Evolutionary conservation across 352 stramenopile species (phyloP), one percentile per base, ranked within the genome.

Genomic region (Globisporangium heterothallicum): DNA sequence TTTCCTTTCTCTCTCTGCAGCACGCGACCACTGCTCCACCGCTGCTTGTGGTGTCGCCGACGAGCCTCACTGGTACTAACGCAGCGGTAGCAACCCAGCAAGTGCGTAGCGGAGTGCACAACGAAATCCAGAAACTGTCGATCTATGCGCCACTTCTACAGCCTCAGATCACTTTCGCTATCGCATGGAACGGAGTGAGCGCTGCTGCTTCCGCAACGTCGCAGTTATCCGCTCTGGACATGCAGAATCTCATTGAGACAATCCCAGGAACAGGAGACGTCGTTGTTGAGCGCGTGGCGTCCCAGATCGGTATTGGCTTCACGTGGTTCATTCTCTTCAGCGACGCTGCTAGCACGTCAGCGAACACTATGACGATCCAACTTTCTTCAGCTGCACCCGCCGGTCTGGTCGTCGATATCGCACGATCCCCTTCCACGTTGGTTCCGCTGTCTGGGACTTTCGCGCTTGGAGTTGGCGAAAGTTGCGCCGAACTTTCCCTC

Each of bases 401-500:
- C 5, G 69, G 60, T 14, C 32, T 81, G 4, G 40, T 66, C 24
- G 58, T 79, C 2, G 36, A 46, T 8, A 59, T 81, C 16, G 44
- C 32, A 10, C 27, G 27, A 9, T 67, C 53, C 16, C 0, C 55
- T 9, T 72, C 70, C 6, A 86, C 63, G 5, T 49, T 73, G 29
- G 24, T n/a, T 9, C 22, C 63, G 6, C 30, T 86, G 0, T 65
- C 61, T 45, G 87, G 86, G 2, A 64, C 61, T 6, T 95, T 94
- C 64, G 66, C 53, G 16, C 26, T 96, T 13, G 49, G n/a, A 63
- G 43, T 93, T 72, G 56, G 77, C 8, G 54, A 85, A 47, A 46
- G 26, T 0, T 95, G 85, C 57, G 58, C 52, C 0, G 74, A 89
- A 29, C 40, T 84, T 26, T 76, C 69, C 0, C 45, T 85, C 27